A percentile compares a stretch with the other conserved stretches of the same genome.
Evolutionary conservation across 2,329 filamentous ascomycete genomes (phyloP).

Genomic region (Hypoxylon sp.): DNA sequence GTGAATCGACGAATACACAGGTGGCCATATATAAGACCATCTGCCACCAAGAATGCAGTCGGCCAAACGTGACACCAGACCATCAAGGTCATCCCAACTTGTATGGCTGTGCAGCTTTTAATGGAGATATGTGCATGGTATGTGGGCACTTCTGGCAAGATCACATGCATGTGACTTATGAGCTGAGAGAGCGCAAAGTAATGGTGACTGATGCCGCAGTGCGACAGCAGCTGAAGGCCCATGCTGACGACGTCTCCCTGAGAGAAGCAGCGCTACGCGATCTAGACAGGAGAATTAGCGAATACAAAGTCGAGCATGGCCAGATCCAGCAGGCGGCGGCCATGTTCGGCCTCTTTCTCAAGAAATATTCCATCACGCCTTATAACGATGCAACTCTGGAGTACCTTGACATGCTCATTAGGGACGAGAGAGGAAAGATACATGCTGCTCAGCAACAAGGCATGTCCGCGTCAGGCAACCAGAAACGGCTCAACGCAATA

Average conservation of each 20-base stretch:
- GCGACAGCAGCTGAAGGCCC: slow-evolving; percentile 21
- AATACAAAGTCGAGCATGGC: slow-evolving; percentile 54
- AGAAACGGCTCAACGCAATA: neutral
- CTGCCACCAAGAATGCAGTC: neutral
- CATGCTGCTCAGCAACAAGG: neutral
- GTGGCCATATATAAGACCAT: slow-evolving; percentile 2
- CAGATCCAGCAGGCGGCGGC: slow-evolving; percentile 55
- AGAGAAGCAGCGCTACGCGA: neutral
- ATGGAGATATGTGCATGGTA: neutral
- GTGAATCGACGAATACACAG: neutral
- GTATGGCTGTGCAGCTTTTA: neutral
- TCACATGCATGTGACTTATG: slow-evolving; percentile 57
- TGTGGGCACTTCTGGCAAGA: slow-evolving; percentile 56
- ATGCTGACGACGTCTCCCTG: neutral
- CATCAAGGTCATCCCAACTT: slow-evolving; percentile 1
- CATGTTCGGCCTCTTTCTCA: slow-evolving; percentile 58
- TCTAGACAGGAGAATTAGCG: slow-evolving; percentile 43
- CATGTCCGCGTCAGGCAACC: neutral
- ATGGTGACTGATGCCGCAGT: slow-evolving; percentile 49
- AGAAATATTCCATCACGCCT: slow-evolving; percentile 55
- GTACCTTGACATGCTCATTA: slow-evolving; percentile 58
- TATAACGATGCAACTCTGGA: slow-evolving; percentile 58
- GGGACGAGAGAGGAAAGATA: slow-evolving; percentile 50
- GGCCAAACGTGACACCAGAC: neutral
- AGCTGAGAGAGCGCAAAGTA: slow-evolving; percentile 47